Base-by-base conservation (phyloP, 345 rosid species). In the Salix udensis region DNA sequence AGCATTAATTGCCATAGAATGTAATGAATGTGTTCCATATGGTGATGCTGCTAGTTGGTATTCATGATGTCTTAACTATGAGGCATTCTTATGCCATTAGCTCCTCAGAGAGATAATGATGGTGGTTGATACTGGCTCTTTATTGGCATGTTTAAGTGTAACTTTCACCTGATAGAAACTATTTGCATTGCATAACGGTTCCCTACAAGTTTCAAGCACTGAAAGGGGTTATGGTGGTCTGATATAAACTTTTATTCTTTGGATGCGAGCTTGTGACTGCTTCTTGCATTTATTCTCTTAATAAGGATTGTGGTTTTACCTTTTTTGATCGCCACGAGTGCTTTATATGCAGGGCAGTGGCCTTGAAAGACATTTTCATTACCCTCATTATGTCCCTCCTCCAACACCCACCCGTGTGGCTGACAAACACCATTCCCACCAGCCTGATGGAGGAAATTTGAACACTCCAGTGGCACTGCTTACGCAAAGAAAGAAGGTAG, bases 321-420 rank as follows among this genome's bases (percentile, higher is more conserved):
- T 19, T 66, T 68, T 65, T 6, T 44, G 76, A 65, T 77, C 67
- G 12, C 53, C 58, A 39, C 36, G 7, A 15, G 36, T 66, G 67
- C 5, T 74, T 79, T 24, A 40, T 23, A 66, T 84, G 80, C 88
- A 92, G 96, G 84, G 82, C 67, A 76, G 73, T 78, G 84, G 87
- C 65, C 58, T 68, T 53, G 92, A 88, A 79, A 83, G 86, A 68
- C 85, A 76, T 78, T 61, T 71, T 53, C 65, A 31, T 73, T 73
- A 74, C 46, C 88, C 84, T 23, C 84, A 21, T 65, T 80, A 73
- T 68, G 75, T 80, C 44, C 75, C 83, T 84, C 80, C 85, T 75
- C 70, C 89, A 23, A 70, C 80, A 55, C 65, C 83, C 48, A 68
- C 73, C 53, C 83, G 76, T 60, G 53, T 44, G 68, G 81, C 79